Evolutionary conservation across 805 yeast species (phyloP), one percentile per base, ranked within the genome.

Genomic region (Suhomyces faveliae): DNA sequence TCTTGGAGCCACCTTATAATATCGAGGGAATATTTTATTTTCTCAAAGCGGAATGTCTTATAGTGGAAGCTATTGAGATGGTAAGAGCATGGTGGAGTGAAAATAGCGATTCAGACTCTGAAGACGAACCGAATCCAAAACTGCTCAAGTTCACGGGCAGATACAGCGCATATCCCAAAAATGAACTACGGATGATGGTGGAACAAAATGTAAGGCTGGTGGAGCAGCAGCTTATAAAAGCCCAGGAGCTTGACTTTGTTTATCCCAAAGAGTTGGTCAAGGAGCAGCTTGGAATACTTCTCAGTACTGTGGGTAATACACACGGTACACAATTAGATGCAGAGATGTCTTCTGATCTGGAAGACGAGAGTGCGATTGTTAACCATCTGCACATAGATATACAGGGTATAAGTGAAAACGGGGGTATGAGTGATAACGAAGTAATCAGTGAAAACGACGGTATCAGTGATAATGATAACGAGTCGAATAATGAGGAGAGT

Each of bases 1-100:
- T 69, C 20, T 63, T 76, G 44, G 64, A 65, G 42, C 75, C 75
- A 6, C 81, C 82, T 0, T 76, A 63, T 51, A 62, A 59, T 40
- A 51, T 51, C 4, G 79, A 77, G 43, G 78, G 79, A 1, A 60
- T 57, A n/a, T 60, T 74, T 23, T 63, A 63, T 39, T 77, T 67
- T 53, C 51, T 76, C 29, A 43, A 59, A 42, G 71, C 63, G 4
- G 48, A 68, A 24, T 66, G 74, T 45, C 52, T 57, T 21, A 42
- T 71, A 10, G 49, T 51, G 13, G 66, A 64, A 40, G 60, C 57
- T 33, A 47, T 52, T 2, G 52, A 61, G 11, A 47, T 67, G n/a
- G 57, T 50, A 0, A 48, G 54, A 6, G 43, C 49, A 4, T 33
- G 37, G 37, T 33, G 37, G 37, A 17, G 37, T 17, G 37, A 33